A percentile compares a stretch with the other conserved stretches of the same genome.
Evolutionary conservation across 495 filamentous ascomycete species (phyloP).

Genomic region (Talaromyces borbonicus): DNA sequence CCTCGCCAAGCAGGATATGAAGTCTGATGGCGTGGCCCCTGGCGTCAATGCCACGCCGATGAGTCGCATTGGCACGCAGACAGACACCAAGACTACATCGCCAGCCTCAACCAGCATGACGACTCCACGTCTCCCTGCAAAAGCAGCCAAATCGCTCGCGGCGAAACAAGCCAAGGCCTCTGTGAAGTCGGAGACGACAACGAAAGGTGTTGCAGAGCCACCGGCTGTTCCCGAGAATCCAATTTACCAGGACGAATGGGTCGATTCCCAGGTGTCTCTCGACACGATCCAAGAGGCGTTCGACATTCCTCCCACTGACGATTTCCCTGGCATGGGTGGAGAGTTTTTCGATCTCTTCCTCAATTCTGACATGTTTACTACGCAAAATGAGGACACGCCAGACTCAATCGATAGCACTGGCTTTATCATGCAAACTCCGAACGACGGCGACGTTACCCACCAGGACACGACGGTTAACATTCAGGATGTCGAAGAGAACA

Average conservation of each 20-base stretch:
- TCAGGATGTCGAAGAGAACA: constrained; percentile 14
- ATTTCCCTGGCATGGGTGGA: constrained; percentile 17
- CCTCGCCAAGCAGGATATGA: constrained; percentile 27
- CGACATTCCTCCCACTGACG: constrained; percentile 20
- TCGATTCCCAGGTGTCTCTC: constrained; percentile 30
- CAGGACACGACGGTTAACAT: constrained; percentile 15
- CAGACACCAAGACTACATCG: constrained; percentile 28
- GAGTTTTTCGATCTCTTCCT: constrained; percentile 33
- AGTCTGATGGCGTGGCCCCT: constrained; percentile 29
- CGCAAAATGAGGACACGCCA: constrained; percentile 31
- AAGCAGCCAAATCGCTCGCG: constrained; percentile 16
- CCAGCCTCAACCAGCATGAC: constrained; percentile 33
- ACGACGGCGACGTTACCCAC: constrained; percentile 18
- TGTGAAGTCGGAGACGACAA: constrained; percentile 20
- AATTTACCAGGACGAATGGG: constrained; percentile 29
- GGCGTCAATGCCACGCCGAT: constrained; percentile 31
- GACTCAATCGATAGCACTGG: constrained; percentile 27
- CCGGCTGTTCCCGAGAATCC: constrained; percentile 8
- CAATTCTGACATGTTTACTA: constrained; percentile 34
- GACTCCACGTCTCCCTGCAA: constrained; percentile 28
- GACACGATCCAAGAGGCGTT: constrained; percentile 35
- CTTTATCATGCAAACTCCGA: constrained; percentile 28
- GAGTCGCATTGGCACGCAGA: constrained; percentile 28
- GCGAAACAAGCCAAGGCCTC: constrained; percentile 22
- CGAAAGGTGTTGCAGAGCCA: constrained; percentile 12